Evolutionary conservation across 768 basidiomycete genomes (phyloP).

Genomic region (Leccinum barrowsii): DNA sequence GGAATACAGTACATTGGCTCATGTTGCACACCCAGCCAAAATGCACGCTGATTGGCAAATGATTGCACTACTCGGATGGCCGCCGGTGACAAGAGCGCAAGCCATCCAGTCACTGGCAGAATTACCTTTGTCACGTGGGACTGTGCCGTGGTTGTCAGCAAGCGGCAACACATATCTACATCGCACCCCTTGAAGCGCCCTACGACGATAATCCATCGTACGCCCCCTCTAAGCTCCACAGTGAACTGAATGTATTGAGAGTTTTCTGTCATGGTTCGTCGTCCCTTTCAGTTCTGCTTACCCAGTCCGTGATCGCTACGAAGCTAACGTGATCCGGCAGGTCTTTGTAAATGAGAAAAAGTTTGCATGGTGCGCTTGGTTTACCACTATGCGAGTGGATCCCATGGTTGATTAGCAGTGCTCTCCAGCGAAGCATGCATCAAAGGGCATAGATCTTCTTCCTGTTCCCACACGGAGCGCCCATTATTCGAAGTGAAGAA

Average conservation of each 20-base stretch:
- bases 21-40: background rate
- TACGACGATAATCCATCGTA: background rate
- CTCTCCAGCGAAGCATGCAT: slow-evolving; percentile 79
- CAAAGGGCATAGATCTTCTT: slow-evolving; percentile 90
- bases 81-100: no score
- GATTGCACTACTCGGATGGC: no score
- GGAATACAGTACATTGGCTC: background rate
- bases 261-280: slow-evolving; percentile 22
- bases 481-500: slow-evolving; percentile 93
- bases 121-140: background rate
- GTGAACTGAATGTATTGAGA: slow-evolving; percentile 13
- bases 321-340: slow-evolving; percentile 30
- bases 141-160: background rate
- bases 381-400: background rate
- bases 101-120: no score
- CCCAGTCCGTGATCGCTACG: background rate
- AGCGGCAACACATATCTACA: background rate
- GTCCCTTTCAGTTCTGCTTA: background rate
- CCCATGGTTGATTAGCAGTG: slow-evolving; percentile 9
- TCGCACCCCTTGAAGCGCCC: background rate
- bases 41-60: background rate
- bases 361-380: slow-evolving; percentile 61
- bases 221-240: background rate
- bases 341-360: slow-evolving; percentile 74
- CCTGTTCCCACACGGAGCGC: slow-evolving; percentile 81